Percentiles rank a stretch among this genome's conserved stretches.
Conservation (phyloP, 192 early-diverging fungal species). For the Backusella australiensis region DNA sequence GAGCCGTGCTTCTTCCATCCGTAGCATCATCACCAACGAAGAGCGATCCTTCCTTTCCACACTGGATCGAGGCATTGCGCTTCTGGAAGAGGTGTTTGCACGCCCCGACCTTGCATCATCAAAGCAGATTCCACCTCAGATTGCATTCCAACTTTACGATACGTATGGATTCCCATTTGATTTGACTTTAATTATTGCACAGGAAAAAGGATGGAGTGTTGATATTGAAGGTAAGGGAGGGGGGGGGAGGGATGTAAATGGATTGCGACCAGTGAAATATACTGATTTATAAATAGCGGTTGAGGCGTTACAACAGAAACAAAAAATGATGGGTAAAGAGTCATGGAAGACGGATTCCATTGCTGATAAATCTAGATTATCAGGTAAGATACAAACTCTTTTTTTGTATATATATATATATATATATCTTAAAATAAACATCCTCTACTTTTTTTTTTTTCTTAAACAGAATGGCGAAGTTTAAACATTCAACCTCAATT, state of each 20-base stretch:
- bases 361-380: conserved; percentile 21
- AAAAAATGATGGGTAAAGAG: conserved; percentile 42
- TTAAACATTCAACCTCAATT: conserved; percentile 39
- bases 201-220: conserved; percentile 56
- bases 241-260: background rate
- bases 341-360: conserved; percentile 44
- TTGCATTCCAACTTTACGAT: conserved; percentile 56
- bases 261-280: too few species aligned
- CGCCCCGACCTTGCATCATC: conserved; percentile 32
- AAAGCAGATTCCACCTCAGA: conserved; percentile 40
- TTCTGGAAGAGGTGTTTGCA: conserved; percentile 44
- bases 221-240: conserved; percentile 34
- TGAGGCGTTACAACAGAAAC: conserved; percentile 40
- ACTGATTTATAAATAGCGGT: conserved; percentile 28
- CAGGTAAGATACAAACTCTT: conserved; percentile 13
- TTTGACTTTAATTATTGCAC: conserved; percentile 48
- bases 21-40: conserved; percentile 43
- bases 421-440: background rate
- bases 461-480: conserved; percentile 32
- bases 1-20: conserved; percentile 38
- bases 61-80: conserved; percentile 43
- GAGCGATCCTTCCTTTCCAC: conserved; percentile 48
- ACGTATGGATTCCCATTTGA: conserved; percentile 62
- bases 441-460: background rate
- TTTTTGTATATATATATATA: background rate